Evolutionary conservation across 257 asterid species (phyloP).

Genomic region (Fraxinus americana): DNA sequence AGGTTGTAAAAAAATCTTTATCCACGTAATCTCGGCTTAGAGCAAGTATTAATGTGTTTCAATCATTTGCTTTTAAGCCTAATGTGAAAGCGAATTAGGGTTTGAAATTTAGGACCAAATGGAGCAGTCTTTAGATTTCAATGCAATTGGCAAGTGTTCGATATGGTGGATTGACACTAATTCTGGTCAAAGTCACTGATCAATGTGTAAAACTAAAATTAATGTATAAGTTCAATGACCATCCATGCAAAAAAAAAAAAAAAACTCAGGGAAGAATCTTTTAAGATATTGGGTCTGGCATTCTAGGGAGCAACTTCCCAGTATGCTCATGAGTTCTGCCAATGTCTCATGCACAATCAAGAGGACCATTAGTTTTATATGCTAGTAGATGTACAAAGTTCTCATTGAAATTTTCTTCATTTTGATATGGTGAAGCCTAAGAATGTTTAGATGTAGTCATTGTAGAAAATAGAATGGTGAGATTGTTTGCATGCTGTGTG

Average conservation of each 20-base stretch:
- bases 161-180: neutral
- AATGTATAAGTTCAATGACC: neutral
- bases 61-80: neutral
- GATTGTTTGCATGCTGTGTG: neutral
- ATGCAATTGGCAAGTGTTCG: neutral
- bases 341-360: too few species aligned
- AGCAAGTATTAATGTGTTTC: neutral
- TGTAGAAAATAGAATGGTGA: neutral
- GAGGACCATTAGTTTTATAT: neutral
- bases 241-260: neutral
- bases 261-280: too few species aligned
- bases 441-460: neutral
- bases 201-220: neutral
- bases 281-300: too few species aligned
- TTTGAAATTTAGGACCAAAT: neutral
- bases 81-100: neutral
- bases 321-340: too few species aligned
- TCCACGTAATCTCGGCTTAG: neutral
- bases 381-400: neutral
- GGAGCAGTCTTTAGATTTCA: neutral
- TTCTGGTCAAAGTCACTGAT: neutral
- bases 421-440: conserved; percentile 17
- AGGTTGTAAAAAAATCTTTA: neutral
- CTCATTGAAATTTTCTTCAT: conserved; percentile 6
- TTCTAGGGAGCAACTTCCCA: too few species aligned